Evolutionary conservation across 192 early-diverging fungal genomes (phyloP), one percentile per base, ranked within the genome.

Genomic region (Gonapodya prolifera): DNA sequence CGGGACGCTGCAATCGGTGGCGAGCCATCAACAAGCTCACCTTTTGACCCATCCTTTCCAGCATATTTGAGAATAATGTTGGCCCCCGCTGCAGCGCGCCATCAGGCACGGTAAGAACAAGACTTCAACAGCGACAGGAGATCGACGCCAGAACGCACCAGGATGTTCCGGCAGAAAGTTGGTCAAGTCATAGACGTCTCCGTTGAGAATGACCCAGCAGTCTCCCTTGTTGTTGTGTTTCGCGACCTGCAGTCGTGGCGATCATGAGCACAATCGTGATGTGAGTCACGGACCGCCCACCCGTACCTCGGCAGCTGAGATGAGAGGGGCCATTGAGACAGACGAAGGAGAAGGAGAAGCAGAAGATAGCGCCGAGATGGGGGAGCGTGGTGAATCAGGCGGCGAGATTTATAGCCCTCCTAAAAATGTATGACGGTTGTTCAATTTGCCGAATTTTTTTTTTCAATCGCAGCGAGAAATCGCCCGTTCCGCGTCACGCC

Each of bases 51-150:
- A 31, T 34, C 31, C n/a, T 75, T 84, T 30, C 92, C 92, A n/a
- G 91, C 89, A 33, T 90, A 85, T 35, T 86, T 86, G 17, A 91
- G 76, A 70, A 93, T 91, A 76, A 85, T 75, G 31, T 32, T 73
- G 16, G 71, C 71, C 2, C 71, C 71, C 8, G 45, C 79, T 82
- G 35, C 2, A 69, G 17, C 35, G 45, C 35, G 78, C 2, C 34
- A 75, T 23, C 17, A 79, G 35, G n/a, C 13, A 33, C n/a, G 79
- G 31, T 77, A 23, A 34, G 45, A 61, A 61, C 23, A 8, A 23
- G 45, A 16, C 45, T 61, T 23, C 8, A 8, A 61, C 8, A 23
- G 8, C 8, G 45, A 23, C 8, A 61, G 8, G 45, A 61, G 45
- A 16, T 16, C 8, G 45, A 61, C 23, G 45, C 8, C 23, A 23